Base-by-base conservation (phyloP, 108 stramenopile species). In the Pseudonitzschia multiseries region DNA sequence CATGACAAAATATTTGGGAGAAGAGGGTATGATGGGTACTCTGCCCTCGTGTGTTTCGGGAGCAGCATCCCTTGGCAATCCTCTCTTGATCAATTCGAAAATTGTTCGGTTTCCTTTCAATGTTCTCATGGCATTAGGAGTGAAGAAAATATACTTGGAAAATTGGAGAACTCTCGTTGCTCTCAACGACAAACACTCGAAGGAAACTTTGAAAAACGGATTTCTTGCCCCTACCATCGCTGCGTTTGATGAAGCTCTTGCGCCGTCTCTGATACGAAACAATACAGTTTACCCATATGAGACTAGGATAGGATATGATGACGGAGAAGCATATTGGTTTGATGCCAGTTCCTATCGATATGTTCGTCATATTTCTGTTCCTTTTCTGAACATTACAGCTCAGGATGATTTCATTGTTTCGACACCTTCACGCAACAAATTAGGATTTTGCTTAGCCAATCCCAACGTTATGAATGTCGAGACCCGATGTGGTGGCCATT, bases 1-100 rank as follows among this genome's bases (percentile, higher is more conserved):
- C 48, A 69, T 95, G 61, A 86, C 89, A 42, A 95, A 95, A 60
- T 95, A 95, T 73, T 80, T 95, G 46, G 94, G 94, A 43, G 90
- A 95, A 72, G 94, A 95, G 80, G 89, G 91, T 17, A 67, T 89
- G 42, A 74, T 77, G 27, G 87, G 84, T 18, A 94, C 89, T 4
- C 56, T 92, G 13, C 94, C 94, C 41, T 56, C 68, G 48, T 89
- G 87, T 67, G 86, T 95, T 0, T 84, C 84, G 28, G 94, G 91
- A 24, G 94, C 85, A 29, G 83, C 84, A 4, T 74, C 83, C 26
- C 72, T 95, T 69, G 91, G 94, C 14, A 92, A 92, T 86, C 94
- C 94, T 15, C 80, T 92, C 10, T 71, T 74, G 46, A 84, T 95
- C 17, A 29, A 88, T 60, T 80, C 83, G 4, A 66, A 68, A 2